These are phyloP conservation scores for Herpotrichia juniperi DNA, from an alignment of 2,329 filamentous ascomycete species.

Conservation along the genomic window DNA sequence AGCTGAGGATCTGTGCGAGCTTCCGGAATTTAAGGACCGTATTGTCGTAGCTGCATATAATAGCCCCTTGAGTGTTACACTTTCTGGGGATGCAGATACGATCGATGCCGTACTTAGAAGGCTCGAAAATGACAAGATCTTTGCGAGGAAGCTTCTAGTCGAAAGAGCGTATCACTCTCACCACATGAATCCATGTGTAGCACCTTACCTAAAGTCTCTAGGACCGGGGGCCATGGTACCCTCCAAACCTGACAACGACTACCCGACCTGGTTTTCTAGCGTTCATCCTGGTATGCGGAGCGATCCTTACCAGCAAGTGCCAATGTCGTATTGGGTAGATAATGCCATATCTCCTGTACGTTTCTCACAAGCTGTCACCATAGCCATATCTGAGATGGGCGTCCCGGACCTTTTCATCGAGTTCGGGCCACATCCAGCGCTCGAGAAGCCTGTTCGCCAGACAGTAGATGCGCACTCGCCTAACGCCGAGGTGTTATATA, in stretches of 20 bases:
- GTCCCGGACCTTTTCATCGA: slow-evolving; percentile 50
- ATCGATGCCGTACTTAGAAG: slow-evolving; percentile 5
- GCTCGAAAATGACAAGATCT: slow-evolving; percentile 25
- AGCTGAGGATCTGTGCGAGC: slow-evolving; percentile 30
- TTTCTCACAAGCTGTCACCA: slow-evolving; percentile 49
- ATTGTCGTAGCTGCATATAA: slow-evolving; percentile 31
- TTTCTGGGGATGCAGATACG: slow-evolving; percentile 24
- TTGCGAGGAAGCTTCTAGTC: slow-evolving; percentile 16
- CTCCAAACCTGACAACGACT: slow-evolving; percentile 1
- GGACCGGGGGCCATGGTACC: background rate
- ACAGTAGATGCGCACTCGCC: slow-evolving; percentile 28
- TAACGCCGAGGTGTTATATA: slow-evolving; percentile 14
- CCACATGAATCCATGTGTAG: slow-evolving; percentile 16
- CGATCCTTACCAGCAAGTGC: background rate
- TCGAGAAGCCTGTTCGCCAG: slow-evolving; percentile 49
- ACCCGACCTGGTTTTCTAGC: slow-evolving; percentile 12
- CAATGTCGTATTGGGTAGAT: slow-evolving; percentile 49
- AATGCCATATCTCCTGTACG: slow-evolving; percentile 55
- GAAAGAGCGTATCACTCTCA: slow-evolving; percentile 24
- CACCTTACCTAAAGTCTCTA: slow-evolving; percentile 16
- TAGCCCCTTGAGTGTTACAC: slow-evolving; percentile 14
- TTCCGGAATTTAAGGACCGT: slow-evolving; percentile 18
- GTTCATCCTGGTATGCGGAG: slow-evolving; percentile 15
- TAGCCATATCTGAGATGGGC: slow-evolving; percentile 22
- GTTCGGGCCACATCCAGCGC: slow-evolving; percentile 54